These are phyloP conservation scores for Aeschynomene evenia DNA, from an alignment of 306 rosid genomes.

Conservation along the genomic window DNA sequence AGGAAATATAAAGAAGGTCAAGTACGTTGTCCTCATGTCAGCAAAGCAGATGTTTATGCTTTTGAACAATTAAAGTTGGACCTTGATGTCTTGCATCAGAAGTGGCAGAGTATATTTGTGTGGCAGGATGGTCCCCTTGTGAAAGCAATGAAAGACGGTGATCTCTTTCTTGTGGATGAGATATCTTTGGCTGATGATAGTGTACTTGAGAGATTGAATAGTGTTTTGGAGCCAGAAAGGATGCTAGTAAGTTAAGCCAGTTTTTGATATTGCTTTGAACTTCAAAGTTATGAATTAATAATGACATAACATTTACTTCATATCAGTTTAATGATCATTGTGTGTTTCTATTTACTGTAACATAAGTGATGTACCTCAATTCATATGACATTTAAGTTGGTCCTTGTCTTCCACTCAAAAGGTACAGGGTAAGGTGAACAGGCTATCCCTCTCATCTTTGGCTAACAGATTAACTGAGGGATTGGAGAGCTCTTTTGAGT, in stretches of 20 bases:
- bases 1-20: slow-evolving; percentile 44
- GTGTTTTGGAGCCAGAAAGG: slow-evolving; percentile 93
- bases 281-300: neutral
- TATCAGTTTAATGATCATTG: neutral
- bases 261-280: slow-evolving; percentile 5
- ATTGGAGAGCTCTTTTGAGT: neutral
- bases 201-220: slow-evolving; percentile 94
- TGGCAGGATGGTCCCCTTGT: slow-evolving; percentile 98
- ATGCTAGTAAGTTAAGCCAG: slow-evolving; percentile 54
- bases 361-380: neutral
- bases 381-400: neutral
- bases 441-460: neutral
- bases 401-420: neutral
- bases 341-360: neutral
- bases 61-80: slow-evolving; percentile 45
- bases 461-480: neutral
- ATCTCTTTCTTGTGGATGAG: slow-evolving; percentile 88
- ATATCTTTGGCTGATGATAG: slow-evolving; percentile 98
- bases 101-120: slow-evolving; percentile 85
- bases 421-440: neutral
- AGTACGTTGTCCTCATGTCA: slow-evolving; percentile 32
- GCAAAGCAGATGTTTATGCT: slow-evolving; percentile 40
- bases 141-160: slow-evolving; percentile 84
- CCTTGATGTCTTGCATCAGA: slow-evolving; percentile 58
- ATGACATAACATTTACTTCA: neutral